A percentile compares a stretch with the other conserved stretches of the same genome.
Evolutionary conservation across 78 protist species (phyloP).

Genomic region (Protostelium mycophagum): DNA sequence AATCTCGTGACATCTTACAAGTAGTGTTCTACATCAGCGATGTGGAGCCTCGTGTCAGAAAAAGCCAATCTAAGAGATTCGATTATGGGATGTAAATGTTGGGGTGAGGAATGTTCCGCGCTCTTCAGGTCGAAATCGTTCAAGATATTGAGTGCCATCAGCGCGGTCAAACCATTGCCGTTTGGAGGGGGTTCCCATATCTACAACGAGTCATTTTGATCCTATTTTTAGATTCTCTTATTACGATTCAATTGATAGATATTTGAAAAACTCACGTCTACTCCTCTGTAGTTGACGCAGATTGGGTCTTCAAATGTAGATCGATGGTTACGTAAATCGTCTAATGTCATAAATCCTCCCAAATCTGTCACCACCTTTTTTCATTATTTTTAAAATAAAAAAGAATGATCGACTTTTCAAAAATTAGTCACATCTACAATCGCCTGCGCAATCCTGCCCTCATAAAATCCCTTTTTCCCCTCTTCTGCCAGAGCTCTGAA

Average conservation of each 20-base stretch:
- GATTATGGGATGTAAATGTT: conserved; percentile 47
- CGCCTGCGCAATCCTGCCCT: conserved; percentile 67
- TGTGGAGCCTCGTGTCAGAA: conserved; percentile 51
- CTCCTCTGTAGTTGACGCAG: conserved; percentile 31
- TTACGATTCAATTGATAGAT: neutral
- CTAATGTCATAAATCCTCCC: conserved; percentile 66
- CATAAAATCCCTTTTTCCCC: conserved; percentile 74
- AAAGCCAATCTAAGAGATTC: conserved; percentile 77
- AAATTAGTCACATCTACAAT: conserved; percentile 24
- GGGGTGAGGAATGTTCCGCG: conserved; percentile 23
- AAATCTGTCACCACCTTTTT: neutral
- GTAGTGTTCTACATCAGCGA: conserved; percentile 51
- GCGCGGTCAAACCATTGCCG: conserved; percentile 82
- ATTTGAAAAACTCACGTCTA: neutral
- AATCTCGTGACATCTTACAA: no score
- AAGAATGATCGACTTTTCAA: neutral
- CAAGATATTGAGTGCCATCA: conserved; percentile 65
- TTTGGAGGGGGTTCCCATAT: conserved; percentile 81
- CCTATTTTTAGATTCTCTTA: neutral
- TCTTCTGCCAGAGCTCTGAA: conserved; percentile 14
- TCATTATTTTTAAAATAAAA: neutral
- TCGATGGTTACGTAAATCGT: conserved; percentile 65
- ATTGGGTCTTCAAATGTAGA: conserved; percentile 39
- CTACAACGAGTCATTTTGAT: no score
- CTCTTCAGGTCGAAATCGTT: neutral